Evolutionary conservation across 2,329 filamentous ascomycete genomes (phyloP), one percentile per base, ranked within the genome.

Genomic region (Epichloe glyceriae): DNA sequence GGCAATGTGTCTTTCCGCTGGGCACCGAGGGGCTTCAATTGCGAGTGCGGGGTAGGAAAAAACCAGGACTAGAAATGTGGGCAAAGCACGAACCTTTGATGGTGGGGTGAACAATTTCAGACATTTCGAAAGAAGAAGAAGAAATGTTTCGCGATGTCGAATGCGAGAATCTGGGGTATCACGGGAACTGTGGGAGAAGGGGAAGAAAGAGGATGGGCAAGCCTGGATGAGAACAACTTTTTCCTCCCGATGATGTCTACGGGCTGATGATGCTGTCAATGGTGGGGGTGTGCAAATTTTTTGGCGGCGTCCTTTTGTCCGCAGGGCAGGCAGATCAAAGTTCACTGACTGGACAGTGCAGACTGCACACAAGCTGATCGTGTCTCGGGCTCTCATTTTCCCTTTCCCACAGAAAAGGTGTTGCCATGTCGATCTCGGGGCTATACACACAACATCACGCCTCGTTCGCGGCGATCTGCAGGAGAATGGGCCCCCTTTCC

Each of bases 81-180:
- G 54, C 52, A 45, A 53, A 41, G 42, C 51, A 50, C 44, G 44
- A 47, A 65, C 82, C 82, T 73, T 86, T 79, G 75, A 88, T 88
- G 66, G 84, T 87, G 67, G 82, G 80, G 76, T 88, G 84, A 59
- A 76, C 78, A 70, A 86, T 79, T 65, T 86, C 71, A 47, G 63
- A 60, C 83, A 87, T 87, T 63, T 64, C 80, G 68, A 10, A 15
- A 44, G 20, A 34, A 40, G 12, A 35, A 42, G 30, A 15, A 39
- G 34, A 34, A 34, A 26, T 7, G 26, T 22, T 17, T 60, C 51
- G 53, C 50, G 49, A 56, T 44, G 50, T 50, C 17, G 19, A 42
- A 34, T 33, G 37, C 20, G 20, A 14, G 15, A 48, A 51, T 47
- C 14, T 50, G 51, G 51, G 50, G 41, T 53, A 53, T 49, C 39